Evolutionary conservation across 1,284 basidiomycete genomes (phyloP).

Genomic region (Cutaneotrichosporon daszewskae): DNA sequence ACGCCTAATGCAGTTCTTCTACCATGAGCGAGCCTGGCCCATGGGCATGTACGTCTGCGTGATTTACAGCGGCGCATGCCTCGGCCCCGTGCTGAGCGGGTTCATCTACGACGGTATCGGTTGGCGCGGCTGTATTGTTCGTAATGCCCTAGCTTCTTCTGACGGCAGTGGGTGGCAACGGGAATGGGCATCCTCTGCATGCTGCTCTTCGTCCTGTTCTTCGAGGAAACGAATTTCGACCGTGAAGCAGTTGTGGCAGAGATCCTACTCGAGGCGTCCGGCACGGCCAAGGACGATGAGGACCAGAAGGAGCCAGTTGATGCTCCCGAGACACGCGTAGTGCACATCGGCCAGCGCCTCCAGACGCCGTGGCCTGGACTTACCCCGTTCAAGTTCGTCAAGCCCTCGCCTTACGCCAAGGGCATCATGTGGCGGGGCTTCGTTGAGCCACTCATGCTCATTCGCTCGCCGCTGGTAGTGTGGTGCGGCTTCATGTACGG

Average conservation of each 20-base stretch:
- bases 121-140: constrained; percentile 20
- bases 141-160: constrained; percentile 8
- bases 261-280: not conserved
- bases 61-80: constrained; percentile 18
- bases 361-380: constrained; percentile 15
- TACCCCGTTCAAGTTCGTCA: constrained; percentile 1
- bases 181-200: constrained; percentile 15
- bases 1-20: constrained; percentile 24
- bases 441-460: constrained; percentile 11
- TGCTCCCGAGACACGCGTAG: no score
- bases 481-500: constrained; percentile 17
- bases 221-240: constrained; percentile 26
- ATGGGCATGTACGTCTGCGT: constrained; percentile 22
- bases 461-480: constrained; percentile 12
- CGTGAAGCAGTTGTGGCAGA: constrained; percentile 4
- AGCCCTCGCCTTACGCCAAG: constrained; percentile 10
- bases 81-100: constrained; percentile 24
- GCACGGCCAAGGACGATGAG: not conserved
- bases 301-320: not conserved
- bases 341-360: constrained; percentile 3
- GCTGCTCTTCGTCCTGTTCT: constrained; percentile 24
- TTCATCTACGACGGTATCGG: constrained; percentile 26
- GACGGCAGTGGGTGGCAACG: no score
- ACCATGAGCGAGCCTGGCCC: constrained; percentile 24
- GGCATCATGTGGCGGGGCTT: constrained; percentile 18